phyloP scores from a whole-genome alignment of 352 stramenopile genomes.

The Pythium vanterpoolii region DNA sequence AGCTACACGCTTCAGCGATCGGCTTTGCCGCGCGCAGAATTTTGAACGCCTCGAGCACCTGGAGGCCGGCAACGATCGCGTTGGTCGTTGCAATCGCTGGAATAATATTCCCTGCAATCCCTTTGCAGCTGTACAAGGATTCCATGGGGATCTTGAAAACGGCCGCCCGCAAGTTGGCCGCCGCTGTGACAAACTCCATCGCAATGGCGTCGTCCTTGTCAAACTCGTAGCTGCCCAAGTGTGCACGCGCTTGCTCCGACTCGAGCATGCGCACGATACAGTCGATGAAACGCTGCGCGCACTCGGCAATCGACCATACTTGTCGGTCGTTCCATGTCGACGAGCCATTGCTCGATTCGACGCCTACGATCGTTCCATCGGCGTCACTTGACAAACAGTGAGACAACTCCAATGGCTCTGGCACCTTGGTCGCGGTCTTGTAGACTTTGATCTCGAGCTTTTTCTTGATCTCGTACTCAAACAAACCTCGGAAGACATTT shows the following conservation, averaged over 20 bases:
- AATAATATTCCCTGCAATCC: constrained; percentile 99
- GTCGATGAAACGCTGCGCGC: constrained; percentile 81
- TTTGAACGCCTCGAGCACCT: constrained; percentile 84
- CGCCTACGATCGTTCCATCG: constrained; percentile 15
- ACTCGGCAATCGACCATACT: constrained; percentile 89
- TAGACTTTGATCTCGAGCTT: constrained; percentile 95
- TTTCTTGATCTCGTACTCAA: constrained; percentile 96
- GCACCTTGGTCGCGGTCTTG: constrained; percentile 92
- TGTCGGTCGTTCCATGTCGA: constrained; percentile 73
- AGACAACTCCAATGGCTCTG: constrained; percentile 69
- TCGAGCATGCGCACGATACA: constrained; percentile 65
- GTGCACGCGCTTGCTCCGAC: constrained; percentile 42
- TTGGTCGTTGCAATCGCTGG: constrained; percentile 99
- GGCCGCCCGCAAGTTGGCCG: constrained; percentile 94
- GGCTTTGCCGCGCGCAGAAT: constrained; percentile 63
- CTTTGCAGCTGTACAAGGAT: constrained; percentile 93
- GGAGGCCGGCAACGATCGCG: constrained; percentile 97
- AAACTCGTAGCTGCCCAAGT: constrained; percentile 89
- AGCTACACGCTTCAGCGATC: constrained; percentile 81
- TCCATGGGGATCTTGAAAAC: constrained; percentile 83
- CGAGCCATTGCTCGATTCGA: constrained; percentile 24
- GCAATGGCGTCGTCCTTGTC: constrained; percentile 97
- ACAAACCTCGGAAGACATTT: constrained; percentile 88
- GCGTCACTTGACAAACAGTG: constrained; percentile 22
- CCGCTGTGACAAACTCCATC: constrained; percentile 98